Conservation (phyloP, 306 rosid species). For the Abrus pulchellus region DNA sequence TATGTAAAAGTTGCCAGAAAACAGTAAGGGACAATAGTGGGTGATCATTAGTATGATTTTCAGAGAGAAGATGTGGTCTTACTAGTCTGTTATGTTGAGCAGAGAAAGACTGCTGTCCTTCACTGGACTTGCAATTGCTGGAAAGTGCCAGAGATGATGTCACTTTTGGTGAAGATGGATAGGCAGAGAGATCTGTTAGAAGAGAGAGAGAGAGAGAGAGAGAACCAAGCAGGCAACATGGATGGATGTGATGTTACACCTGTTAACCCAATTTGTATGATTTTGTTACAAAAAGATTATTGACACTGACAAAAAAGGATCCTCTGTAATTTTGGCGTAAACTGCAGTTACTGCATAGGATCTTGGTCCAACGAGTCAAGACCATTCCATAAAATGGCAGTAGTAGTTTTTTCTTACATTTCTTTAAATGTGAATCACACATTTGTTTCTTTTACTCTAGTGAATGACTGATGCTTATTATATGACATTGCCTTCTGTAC, state of each 20-base stretch:
- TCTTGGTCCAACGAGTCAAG: not conserved
- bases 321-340: too few relatives aligned
- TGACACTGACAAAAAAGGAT: too few relatives aligned
- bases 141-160: not conserved
- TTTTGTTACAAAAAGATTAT: not conserved
- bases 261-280: not conserved
- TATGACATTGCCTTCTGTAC: not conserved
- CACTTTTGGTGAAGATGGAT: not conserved
- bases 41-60: not conserved
- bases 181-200: not conserved
- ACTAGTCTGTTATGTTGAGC: not conserved
- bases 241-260: not conserved
- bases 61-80: not conserved
- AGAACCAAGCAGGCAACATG: not conserved
- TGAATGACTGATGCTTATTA: slow-evolving; percentile 29
- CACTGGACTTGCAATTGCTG: not conserved
- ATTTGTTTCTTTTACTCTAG: not conserved
- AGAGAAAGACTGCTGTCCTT: not conserved
- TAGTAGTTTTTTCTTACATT: not conserved
- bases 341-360: too few relatives aligned
- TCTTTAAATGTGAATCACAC: not conserved
- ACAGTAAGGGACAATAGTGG: not conserved
- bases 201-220: not conserved
- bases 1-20: too few relatives aligned
- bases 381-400: slow-evolving; percentile 9